Evolutionary conservation across 176 grass and related monocot genomes (phyloP).

Genomic region (Stipa capillata): DNA sequence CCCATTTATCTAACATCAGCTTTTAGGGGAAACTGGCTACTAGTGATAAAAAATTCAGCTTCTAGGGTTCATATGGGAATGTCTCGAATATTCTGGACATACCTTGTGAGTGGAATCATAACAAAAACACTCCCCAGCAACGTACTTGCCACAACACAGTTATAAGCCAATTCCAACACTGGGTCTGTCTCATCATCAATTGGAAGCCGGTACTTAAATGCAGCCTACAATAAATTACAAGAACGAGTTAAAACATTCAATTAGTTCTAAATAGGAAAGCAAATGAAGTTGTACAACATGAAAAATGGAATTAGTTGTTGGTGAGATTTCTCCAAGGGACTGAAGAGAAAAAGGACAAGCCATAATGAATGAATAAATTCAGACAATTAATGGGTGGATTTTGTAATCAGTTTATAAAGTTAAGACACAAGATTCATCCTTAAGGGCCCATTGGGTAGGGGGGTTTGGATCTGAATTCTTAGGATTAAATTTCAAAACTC

Average conservation of each 20-base stretch:
- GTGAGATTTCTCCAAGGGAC: background rate
- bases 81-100: slow-evolving; percentile 3
- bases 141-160: slow-evolving; percentile 82
- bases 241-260: background rate
- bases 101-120: slow-evolving; percentile 87
- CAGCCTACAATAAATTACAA: slow-evolving; percentile 53
- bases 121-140: slow-evolving; percentile 88
- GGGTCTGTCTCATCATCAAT: slow-evolving; percentile 61
- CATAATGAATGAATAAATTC: background rate
- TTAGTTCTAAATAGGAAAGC: background rate
- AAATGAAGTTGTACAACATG: too few relatives aligned
- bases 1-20: too few relatives aligned
- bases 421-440: too few relatives aligned
- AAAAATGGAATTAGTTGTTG: too few relatives aligned
- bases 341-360: background rate
- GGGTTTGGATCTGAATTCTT: background rate
- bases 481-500: background rate
- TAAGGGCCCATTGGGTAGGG: background rate
- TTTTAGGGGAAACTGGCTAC: too few relatives aligned
- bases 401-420: too few relatives aligned
- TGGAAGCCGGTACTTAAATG: slow-evolving; percentile 81
- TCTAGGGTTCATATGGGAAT: too few relatives aligned
- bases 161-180: slow-evolving; percentile 55
- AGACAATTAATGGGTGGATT: background rate
- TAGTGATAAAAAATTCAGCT: too few relatives aligned